Evolutionary conservation across 768 basidiomycete genomes (phyloP).

Genomic region (Boletus eberwhitei): DNA sequence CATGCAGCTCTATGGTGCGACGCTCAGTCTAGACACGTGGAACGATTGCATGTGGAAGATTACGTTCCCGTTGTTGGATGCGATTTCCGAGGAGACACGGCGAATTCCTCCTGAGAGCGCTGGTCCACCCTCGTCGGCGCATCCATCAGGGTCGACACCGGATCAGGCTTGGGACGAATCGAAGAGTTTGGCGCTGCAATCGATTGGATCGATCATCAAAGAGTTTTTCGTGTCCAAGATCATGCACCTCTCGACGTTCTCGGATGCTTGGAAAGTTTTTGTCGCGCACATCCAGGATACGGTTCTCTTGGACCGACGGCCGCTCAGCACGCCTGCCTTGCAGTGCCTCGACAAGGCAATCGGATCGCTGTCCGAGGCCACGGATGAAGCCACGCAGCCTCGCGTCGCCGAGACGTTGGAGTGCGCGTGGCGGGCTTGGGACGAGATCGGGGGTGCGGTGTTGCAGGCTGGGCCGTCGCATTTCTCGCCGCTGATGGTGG

Average conservation of each 20-base stretch:
- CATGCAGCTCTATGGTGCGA: conserved; percentile 89
- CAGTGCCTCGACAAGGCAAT: conserved; percentile 80
- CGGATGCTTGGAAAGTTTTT: conserved; percentile 70
- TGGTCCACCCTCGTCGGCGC: conserved; percentile 1
- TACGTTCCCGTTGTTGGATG: conserved; percentile 80
- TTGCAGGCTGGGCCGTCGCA: conserved; percentile 27
- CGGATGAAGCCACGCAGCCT: conserved; percentile 30
- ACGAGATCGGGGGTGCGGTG: conserved; percentile 58
- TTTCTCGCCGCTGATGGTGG: conserved; percentile 6
- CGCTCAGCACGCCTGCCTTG: conserved; percentile 79
- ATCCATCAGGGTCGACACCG: conserved; percentile 13
- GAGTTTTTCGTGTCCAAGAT: conserved; percentile 77
- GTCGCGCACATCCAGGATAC: conserved; percentile 68
- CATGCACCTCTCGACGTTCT: conserved; percentile 67
- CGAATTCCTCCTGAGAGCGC: conserved; percentile 21
- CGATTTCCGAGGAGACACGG: conserved; percentile 57
- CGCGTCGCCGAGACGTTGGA: conserved; percentile 50
- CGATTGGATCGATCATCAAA: conserved; percentile 78
- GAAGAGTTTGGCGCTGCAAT: conserved; percentile 79
- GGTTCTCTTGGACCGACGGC: conserved; percentile 62
- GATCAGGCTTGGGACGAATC: conserved; percentile 80
- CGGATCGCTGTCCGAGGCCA: conserved; percentile 46
- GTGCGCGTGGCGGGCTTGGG: conserved; percentile 68
- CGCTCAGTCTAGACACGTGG: conserved; percentile 81
- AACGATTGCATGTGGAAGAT: conserved; percentile 89